phyloP scores from a whole-genome alignment of 805 yeast genomes.

The Candida vartiovaarae region DNA sequence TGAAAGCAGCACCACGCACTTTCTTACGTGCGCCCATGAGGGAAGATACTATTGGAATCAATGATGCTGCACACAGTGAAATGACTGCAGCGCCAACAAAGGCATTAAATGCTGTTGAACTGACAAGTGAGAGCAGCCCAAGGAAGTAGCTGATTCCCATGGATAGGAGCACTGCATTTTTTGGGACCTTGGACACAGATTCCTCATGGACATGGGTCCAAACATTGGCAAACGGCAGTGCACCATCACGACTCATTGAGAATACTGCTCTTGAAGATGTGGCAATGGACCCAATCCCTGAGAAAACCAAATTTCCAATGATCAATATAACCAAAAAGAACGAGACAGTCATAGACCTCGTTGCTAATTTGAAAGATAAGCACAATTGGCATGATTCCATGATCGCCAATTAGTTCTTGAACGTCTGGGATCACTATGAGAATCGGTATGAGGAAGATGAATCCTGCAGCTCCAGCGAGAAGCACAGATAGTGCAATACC shows the following conservation, averaged over 20 bases:
- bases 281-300: constrained; percentile 73
- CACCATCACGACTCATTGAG: constrained; percentile 79
- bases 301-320: constrained; percentile 64
- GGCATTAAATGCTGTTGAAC: constrained; percentile 73
- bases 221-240: constrained; percentile 54
- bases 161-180: constrained; percentile 59
- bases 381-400: constrained; percentile 69
- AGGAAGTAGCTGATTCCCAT: constrained; percentile 53
- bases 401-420: constrained; percentile 43
- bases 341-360: constrained; percentile 62
- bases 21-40: constrained; percentile 52
- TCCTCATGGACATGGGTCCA: constrained; percentile 62
- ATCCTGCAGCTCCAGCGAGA: constrained; percentile 60
- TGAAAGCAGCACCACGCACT: constrained; percentile 61
- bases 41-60: constrained; percentile 65
- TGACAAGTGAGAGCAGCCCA: constrained; percentile 60
- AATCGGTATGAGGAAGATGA: constrained; percentile 66
- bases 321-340: constrained; percentile 59
- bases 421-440: constrained; percentile 67
- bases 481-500: constrained; percentile 63
- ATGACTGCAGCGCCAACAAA: constrained; percentile 80
- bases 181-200: constrained; percentile 55
- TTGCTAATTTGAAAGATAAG: constrained; percentile 67
- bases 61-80: constrained; percentile 66
- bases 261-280: constrained; percentile 79